Evolutionary conservation across 805 yeast genomes (phyloP), one percentile per base, ranked within the genome.

Genomic region (Spathaspora boniae): DNA sequence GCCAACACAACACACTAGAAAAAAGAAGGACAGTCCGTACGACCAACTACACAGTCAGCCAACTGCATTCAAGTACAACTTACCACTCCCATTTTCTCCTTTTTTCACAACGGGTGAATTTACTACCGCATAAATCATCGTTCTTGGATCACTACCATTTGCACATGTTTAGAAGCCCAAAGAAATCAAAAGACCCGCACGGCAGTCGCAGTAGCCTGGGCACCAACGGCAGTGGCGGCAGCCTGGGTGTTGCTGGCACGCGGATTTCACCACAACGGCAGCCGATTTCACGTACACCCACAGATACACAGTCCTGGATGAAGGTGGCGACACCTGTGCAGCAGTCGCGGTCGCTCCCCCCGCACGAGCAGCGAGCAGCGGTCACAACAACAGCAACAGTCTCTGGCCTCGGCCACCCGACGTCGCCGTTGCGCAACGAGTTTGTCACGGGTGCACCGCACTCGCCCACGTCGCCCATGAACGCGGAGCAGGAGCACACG

Each of bases 401-500:
- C 23, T 7, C 29, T 25, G 18, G 7, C 35, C 11, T 8, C n/a
- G n/a, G 16, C 29, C 8, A 7, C 26, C 6, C 12, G 16, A 16
- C 9, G 9, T 18, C 20, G 15, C 6, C 17, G 9, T 26, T 11
- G 7, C 8, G 4, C 4, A 16, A 9, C 12, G 9, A 16, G 19
- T 6, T 16, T 17, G 18, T 15, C 26, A 29, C 22, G 22, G 15
- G 6, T 6, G n/a, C 11, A 26, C 11, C 16, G 7, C 11, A 11
- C 14, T 8, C 8, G 11, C 11, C 7, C n/a, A 31, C 35, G 5
- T 26, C 39, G 9, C 31, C 34, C 9, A 26, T 9, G 15, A 29
- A 33, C 30, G 28, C 34, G 5, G 31, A 17, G 21, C 43, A 29
- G 6, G 31, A 40, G 23, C 24, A 40, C 18, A 33, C 27, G 31